Percentiles rank a stretch among this genome's conserved stretches.
Conservation (phyloP, 495 filamentous ascomycete species). For the Sordaria brevicollis region DNA sequence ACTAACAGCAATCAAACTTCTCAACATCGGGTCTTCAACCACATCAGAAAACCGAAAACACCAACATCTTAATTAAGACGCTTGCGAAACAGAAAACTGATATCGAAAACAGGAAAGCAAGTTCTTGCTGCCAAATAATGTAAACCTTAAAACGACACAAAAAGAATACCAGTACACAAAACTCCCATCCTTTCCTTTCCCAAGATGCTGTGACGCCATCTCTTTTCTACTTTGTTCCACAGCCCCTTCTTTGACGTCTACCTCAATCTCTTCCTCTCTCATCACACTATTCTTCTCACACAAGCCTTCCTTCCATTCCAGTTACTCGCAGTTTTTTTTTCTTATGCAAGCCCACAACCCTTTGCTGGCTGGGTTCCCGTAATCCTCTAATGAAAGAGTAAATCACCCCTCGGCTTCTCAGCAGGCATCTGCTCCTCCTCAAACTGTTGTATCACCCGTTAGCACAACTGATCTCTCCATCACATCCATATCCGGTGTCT, state of each 20-base stretch:
- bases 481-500: background rate
- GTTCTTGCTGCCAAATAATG: background rate
- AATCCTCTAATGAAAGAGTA: background rate
- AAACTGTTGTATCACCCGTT: slow-evolving; percentile 22
- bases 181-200: background rate
- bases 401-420: slow-evolving; percentile 9
- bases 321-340: too few species aligned
- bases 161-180: background rate
- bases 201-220: background rate
- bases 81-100: background rate
- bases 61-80: too few species aligned
- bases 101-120: background rate
- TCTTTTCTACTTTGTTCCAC: background rate
- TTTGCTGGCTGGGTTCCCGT: background rate
- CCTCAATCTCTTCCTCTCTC: background rate
- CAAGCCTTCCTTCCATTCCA: background rate
- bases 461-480: slow-evolving; percentile 1
- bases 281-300: background rate
- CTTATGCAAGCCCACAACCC: background rate
- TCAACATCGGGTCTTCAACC: background rate
- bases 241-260: background rate
- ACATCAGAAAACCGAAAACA: too few species aligned
- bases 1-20: background rate
- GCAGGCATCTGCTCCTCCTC: slow-evolving; percentile 26
- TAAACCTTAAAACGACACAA: background rate